Evolutionary conservation across 2,329 filamentous ascomycete genomes (phyloP).

Genomic region (Cordyceps pruinosa): DNA sequence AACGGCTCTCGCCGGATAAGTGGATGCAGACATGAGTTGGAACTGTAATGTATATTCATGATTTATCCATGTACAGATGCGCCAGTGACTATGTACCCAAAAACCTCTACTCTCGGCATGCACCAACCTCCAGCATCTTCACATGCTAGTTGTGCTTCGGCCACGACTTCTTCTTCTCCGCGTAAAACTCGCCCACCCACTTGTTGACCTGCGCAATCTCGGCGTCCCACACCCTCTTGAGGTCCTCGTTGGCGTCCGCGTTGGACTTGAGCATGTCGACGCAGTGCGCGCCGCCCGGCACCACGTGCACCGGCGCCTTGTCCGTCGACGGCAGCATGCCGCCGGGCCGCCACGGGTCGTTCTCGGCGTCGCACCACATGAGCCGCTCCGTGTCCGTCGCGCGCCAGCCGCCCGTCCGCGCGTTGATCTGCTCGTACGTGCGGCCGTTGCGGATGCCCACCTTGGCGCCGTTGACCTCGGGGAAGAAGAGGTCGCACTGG

Average conservation of each 20-base stretch:
- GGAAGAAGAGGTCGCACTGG: slow-evolving; percentile 6
- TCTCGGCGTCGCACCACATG: slow-evolving; percentile 10
- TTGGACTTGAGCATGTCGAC: slow-evolving; percentile 54
- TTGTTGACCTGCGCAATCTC: slow-evolving; percentile 47
- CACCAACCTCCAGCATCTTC: background rate
- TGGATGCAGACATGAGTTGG: too few species aligned
- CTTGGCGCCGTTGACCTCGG: background rate
- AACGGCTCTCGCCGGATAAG: too few species aligned
- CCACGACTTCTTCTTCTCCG: slow-evolving; percentile 9
- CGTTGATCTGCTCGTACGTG: slow-evolving; percentile 28
- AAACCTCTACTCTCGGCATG: background rate
- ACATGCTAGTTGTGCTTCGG: background rate
- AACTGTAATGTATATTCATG: background rate
- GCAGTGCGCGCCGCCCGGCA: slow-evolving; percentile 46
- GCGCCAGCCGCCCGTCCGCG: slow-evolving; percentile 8
- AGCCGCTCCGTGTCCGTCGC: slow-evolving; percentile 4
- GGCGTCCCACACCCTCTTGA: slow-evolving; percentile 48
- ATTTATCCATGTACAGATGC: background rate
- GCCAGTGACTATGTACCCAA: background rate
- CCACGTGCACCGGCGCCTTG: slow-evolving; percentile 37
- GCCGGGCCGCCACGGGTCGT: slow-evolving; percentile 12
- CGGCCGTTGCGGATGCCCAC: slow-evolving; percentile 31
- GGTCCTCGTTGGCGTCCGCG: slow-evolving; percentile 46
- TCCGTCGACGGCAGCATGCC: slow-evolving; percentile 32
- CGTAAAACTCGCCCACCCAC: slow-evolving; percentile 55